phyloP scores from a whole-genome alignment of 2,329 filamentous ascomycete genomes.

The Fusarium sp. region DNA sequence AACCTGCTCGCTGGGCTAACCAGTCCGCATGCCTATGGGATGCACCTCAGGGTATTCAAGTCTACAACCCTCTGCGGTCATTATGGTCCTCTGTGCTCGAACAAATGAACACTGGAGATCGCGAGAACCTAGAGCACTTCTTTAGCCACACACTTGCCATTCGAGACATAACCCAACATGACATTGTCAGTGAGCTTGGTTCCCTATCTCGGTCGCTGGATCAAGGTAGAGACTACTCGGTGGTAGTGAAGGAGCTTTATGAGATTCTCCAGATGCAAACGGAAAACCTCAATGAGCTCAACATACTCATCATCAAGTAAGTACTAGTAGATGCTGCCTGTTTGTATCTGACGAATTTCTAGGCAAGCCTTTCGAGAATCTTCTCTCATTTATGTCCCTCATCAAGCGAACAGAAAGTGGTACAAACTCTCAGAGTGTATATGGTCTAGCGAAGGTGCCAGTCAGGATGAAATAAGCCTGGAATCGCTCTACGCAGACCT shows the following conservation, averaged over 20 bases:
- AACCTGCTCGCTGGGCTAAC: background rate
- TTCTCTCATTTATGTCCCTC: background rate
- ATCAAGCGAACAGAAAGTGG: background rate
- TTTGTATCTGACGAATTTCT: accelerated
- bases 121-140: background rate
- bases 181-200: background rate
- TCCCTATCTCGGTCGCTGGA: background rate
- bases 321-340: accelerated
- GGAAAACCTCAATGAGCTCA: background rate
- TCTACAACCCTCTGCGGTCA: background rate
- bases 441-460: background rate
- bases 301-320: background rate
- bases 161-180: background rate
- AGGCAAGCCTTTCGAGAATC: background rate
- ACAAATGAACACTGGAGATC: background rate
- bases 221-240: background rate
- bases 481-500: background rate
- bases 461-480: background rate
- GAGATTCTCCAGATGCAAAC: background rate
- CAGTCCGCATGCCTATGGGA: background rate
- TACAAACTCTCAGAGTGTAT: background rate
- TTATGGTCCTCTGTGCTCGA: background rate
- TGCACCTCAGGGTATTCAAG: background rate
- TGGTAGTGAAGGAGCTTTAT: background rate
- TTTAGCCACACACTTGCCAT: background rate